Base-by-base conservation (phyloP, 768 basidiomycete genomes). In the Lentinula guzmanii region DNA sequence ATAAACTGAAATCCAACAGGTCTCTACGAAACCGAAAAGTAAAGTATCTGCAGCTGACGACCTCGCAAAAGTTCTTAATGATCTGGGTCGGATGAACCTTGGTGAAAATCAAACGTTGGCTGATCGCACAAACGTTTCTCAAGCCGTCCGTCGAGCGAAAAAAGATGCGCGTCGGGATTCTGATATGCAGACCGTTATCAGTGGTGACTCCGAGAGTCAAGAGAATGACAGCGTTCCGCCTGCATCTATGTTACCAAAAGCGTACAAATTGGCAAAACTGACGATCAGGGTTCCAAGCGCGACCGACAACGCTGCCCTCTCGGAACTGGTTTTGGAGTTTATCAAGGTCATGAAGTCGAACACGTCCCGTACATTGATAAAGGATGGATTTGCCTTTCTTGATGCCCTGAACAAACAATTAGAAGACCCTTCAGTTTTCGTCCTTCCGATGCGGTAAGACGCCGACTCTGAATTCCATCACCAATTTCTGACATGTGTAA, bases 381-480 rank as follows among this genome's bases (percentile, higher is more conserved):
- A 82, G 70, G 87, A 91, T 64, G 90, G 83, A 5, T 89, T 86
- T 66, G 71, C 76, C 24, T 88, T 92, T 71, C 72, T 92, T 58
- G 89, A 90, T 65, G 79, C 82, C 33, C 69, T 92, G 64, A 79
- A 82, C 71, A 88, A 87, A 70, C 89, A 88, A 67, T 79, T 92
- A 48, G 82, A 81, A 41, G 85, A 89, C 69, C 86, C 89, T 37
- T 83, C 84, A 18, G 82, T 84, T 42, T 83, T 82, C 65, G 70
- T 81, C 56, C 72, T 78, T 45, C 87, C 87, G 4, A 67, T 84
- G 67, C 79, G 86, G 76, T 79, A 71, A 70, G 68, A 77, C 70
- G 56, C 72, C 18, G 16, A 24, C 60, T 62, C 53, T 45, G 34
- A 9, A 21, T 15, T 4, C 33, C 24, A 18, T 37, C 34, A 37